Base-by-base conservation (phyloP, 805 yeast species). In the Lachancea waltii region DNA sequence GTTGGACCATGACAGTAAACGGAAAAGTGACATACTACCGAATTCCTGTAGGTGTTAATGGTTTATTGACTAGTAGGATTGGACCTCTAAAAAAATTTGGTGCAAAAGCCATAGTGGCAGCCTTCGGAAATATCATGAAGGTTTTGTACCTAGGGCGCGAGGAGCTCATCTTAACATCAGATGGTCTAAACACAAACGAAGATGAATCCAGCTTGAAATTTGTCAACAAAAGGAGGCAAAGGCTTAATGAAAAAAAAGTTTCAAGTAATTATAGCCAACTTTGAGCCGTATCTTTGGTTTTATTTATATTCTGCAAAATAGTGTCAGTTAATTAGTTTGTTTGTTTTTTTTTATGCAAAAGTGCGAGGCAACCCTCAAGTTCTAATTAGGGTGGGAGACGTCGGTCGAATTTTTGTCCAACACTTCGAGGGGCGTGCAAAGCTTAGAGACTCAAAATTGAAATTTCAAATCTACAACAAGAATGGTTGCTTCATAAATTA, bases 121-220 rank as follows among this genome's bases (percentile, higher is more conserved):
- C 79, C 18, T 80, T 83, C 56, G 94, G 92, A 21, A 81, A 80
- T 47, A 58, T 74, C 13, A 72, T 85, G 71, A 79, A 81, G 53
- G 72, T 85, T 22, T 62, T 85, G 21, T 84, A 81, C 53, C 66
- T 83, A 45, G 95, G 95, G 5, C 80, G 75, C 49, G 86, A 81
- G 41, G 85, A 81, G 44, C 64, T 81, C 44, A 73, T 81, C 18
- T 81, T 78, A 46, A 73, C 72, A 36, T 78, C 75, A 29, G 69
- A 72, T 24, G 69, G 72, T 54, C 55, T 67, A 54, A 53, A 56
- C 21, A 49, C 55, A 30, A 61, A 63, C 38, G 65, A 61, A 35
- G 67, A 64, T 19, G 69, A 66, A 42, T 68, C 68, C 43, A 76
- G 75, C 20, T 58, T 75, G 40, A 58, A 69, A 36, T 75, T 73